Evolutionary conservation across 805 yeast species (phyloP).

Genomic region (Saturnispora hagleri): DNA sequence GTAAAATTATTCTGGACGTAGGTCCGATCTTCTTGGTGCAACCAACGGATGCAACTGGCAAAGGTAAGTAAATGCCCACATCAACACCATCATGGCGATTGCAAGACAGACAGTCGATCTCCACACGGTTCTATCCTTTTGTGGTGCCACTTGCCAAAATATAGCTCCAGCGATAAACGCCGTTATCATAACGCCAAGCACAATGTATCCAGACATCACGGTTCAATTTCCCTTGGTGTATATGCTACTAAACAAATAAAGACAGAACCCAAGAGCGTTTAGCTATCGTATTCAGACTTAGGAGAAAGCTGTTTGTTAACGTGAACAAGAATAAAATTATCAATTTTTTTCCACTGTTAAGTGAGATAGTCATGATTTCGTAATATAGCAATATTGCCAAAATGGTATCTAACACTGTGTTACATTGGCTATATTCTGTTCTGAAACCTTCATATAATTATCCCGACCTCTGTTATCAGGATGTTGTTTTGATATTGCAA

Average conservation of each 20-base stretch:
- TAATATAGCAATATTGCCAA: neutral
- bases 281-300: neutral
- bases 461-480: constrained; percentile 53
- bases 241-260: neutral
- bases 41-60: constrained; percentile 86
- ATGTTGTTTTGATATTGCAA: constrained; percentile 46
- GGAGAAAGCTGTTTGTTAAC: neutral
- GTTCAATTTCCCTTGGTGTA: neutral
- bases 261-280: neutral
- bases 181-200: constrained; percentile 32
- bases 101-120: constrained; percentile 63
- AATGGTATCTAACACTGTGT: constrained; percentile 6
- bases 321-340: neutral
- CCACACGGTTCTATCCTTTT: constrained; percentile 70
- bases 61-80: constrained; percentile 77
- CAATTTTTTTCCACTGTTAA: neutral
- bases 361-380: neutral
- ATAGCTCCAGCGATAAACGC: constrained; percentile 50
- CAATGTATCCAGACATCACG: constrained; percentile 12
- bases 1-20: constrained; percentile 63
- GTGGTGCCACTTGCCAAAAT: constrained; percentile 83
- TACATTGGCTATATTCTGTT: constrained; percentile 52
- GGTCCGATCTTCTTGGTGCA: constrained; percentile 80
- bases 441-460: constrained; percentile 51
- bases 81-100: constrained; percentile 55